Percentiles rank a stretch among this genome's conserved stretches.
Evolutionary conservation across 768 basidiomycete species (phyloP).

Genomic region (Suillus paluster): DNA sequence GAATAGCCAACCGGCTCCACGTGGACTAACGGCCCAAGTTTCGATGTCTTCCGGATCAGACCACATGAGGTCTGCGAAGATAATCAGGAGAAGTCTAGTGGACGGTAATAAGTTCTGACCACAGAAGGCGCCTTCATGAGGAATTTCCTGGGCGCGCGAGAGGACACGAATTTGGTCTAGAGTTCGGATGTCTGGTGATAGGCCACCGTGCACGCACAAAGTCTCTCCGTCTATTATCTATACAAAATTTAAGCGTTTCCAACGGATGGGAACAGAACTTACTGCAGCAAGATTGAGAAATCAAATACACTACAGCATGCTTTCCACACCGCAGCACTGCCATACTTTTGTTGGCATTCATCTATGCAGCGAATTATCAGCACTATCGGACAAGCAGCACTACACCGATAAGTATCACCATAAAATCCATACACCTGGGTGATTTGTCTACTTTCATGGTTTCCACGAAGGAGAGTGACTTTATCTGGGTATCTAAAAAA

Average conservation of each 20-base stretch:
- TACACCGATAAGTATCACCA: slow-evolving; percentile 52
- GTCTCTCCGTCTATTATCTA: slow-evolving; percentile 94
- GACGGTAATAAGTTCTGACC: slow-evolving; percentile 45
- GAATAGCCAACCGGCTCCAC: slow-evolving; percentile 96
- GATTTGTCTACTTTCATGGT: slow-evolving; percentile 97
- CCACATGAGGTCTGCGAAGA: slow-evolving; percentile 89
- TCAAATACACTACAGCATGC: slow-evolving; percentile 97
- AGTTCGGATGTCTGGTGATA: slow-evolving; percentile 95
- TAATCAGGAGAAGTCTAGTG: background rate
- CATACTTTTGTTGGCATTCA: slow-evolving; percentile 98
- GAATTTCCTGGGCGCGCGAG: slow-evolving; percentile 95
- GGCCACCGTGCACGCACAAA: slow-evolving; percentile 93
- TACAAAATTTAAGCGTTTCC: background rate
- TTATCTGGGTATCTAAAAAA: slow-evolving; percentile 82
- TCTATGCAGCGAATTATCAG: slow-evolving; percentile 47
- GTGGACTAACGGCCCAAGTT: slow-evolving; percentile 95
- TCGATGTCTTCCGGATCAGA: slow-evolving; percentile 95
- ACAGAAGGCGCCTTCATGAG: slow-evolving; percentile 98
- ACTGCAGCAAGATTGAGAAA: slow-evolving; percentile 93
- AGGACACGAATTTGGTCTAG: slow-evolving; percentile 93
- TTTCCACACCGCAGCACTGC: slow-evolving; percentile 94
- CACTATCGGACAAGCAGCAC: background rate
- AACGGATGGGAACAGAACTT: slow-evolving; percentile 27
- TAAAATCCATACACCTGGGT: slow-evolving; percentile 99
- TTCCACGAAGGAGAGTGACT: slow-evolving; percentile 90